Base-by-base conservation (phyloP, 495 filamentous ascomycete genomes). In the Oleoguttula mirabilis region DNA sequence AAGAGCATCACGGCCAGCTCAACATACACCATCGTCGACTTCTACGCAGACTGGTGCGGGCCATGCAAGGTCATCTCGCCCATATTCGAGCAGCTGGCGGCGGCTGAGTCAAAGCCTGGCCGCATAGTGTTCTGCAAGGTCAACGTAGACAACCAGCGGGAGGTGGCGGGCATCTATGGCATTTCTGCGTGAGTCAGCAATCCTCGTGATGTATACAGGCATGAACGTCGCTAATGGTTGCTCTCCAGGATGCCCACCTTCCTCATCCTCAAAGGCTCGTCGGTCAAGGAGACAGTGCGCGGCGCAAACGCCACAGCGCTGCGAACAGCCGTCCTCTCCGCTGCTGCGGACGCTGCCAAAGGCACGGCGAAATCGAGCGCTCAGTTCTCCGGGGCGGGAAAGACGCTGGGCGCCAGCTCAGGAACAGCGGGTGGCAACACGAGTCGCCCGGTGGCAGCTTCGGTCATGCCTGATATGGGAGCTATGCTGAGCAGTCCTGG, bases 1-100 rank as follows among this genome's bases (percentile, higher is more conserved):
- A 36, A 42, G 21, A 37, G 32, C 31, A 39, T 43, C 37, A 35
- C 44, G 27, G 23, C 50, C 39, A 35, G 32, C 24, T 48, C 44
- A 11, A 40, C 45, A 8, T 53, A 53, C 33, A 48, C 45, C 28
- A 34, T 53, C 36, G 45, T 53, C 25, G 50, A 53, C 40, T 53
- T 53, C 50, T 48, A 53, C 33, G 50, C 50, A 20, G 39, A 41
- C 36, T 81, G 77, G 77, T 82, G 77, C 58, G 70, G 68, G 4
- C 77, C 78, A 20, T 81, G 77, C 71, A 76, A 77, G 55, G 67
- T 67, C 42, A 79, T 82, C 59, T 67, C 70, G n/a, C 77, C 77
- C 34, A 57, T 68, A 50, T 78, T 69, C 65, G 58, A 62, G 28
- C 55, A 61, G 23, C 68, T 77, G 14, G 68, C 72, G n/a, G 37